phyloP scores from a whole-genome alignment of 2,329 filamentous ascomycete species.

The Diplodia sapinea region DNA sequence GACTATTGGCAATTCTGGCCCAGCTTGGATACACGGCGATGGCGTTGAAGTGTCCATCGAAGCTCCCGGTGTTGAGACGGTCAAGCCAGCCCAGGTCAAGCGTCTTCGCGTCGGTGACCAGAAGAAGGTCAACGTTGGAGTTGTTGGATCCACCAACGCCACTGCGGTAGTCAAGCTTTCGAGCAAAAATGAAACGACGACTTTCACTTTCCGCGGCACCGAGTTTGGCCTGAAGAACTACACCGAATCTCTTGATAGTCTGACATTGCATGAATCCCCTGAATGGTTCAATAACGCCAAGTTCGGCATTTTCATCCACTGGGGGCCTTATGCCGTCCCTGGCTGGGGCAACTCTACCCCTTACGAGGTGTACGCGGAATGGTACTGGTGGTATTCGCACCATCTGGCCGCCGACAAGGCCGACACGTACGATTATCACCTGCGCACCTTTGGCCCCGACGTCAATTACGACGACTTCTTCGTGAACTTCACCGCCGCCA shows the following conservation, averaged over 20 bases:
- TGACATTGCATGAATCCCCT: conserved; percentile 54
- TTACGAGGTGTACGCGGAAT: conserved; percentile 51
- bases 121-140: conserved; percentile 46
- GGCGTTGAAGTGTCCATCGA: conserved; percentile 34
- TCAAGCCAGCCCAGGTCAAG: conserved; percentile 46
- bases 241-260: conserved; percentile 39
- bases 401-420: conserved; percentile 50
- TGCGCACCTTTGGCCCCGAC: conserved; percentile 58
- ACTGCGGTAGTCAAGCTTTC: conserved; percentile 45
- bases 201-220: conserved; percentile 18
- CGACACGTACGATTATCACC: conserved; percentile 57
- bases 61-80: conserved; percentile 43
- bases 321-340: conserved; percentile 63
- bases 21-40: conserved; percentile 32
- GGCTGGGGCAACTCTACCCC: conserved; percentile 58
- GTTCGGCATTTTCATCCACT: conserved; percentile 67
- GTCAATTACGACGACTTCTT: conserved; percentile 64
- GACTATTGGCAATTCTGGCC: conserved; percentile 37
- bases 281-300: conserved; percentile 63
- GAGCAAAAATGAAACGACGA: conserved; percentile 11
- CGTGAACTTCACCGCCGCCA: conserved; percentile 58
- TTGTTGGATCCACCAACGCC: conserved; percentile 38
- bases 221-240: conserved; percentile 32
- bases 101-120: conserved; percentile 51
- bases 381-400: conserved; percentile 53